Evolutionary conservation across 2,329 filamentous ascomycete species (phyloP), one percentile per base, ranked within the genome.

Genomic region (Lachnellula arida): DNA sequence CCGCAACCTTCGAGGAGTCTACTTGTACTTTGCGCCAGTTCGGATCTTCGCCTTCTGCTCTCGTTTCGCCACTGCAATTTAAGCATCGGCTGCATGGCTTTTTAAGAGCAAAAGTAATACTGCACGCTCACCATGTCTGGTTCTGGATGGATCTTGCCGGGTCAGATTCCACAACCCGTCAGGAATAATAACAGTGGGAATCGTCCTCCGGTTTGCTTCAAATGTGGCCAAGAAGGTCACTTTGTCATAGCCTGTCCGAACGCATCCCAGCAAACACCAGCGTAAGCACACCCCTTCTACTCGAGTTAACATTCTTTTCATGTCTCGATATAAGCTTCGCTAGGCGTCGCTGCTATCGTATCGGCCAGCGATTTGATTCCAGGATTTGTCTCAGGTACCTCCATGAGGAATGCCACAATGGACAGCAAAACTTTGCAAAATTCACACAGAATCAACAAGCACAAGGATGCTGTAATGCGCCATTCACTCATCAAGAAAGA

Each of bases 191-290:
- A 50, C 48, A 53, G 49, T 61, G 54, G 55, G 37, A 49, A 51
- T 56, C 66, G 42, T 15, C 72, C 72, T 53, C 69, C 70, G 7
- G 62, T 74, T 60, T 83, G 80, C 67, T 81, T 81, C 66, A 82
- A 81, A 63, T 83, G 80, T 62, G 78, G 78, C 51, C 66, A 69
- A 48, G 68, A 70, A 32, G 76, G 77, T 4, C 80, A 83, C 64
- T 81, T 78, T 72, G 71, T 77, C 12, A 70, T 81, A 51, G 78
- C 77, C 49, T 83, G 80, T 64, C 79, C 78, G 7, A 75, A 80
- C 57, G 74, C 76, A 22, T 78, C 76, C 23, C 71, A 77, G 58
- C 67, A 71, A 60, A 73, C 74, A 46, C 77, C 77, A 60, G 76
- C 74, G 80, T 82, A 74, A 77, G 79, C 76, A 35, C 49, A 40